Percentiles rank a stretch among this genome's conserved stretches.
Conservation (phyloP, 2,329 filamentous ascomycete species). For the Apiospora koreana region DNA sequence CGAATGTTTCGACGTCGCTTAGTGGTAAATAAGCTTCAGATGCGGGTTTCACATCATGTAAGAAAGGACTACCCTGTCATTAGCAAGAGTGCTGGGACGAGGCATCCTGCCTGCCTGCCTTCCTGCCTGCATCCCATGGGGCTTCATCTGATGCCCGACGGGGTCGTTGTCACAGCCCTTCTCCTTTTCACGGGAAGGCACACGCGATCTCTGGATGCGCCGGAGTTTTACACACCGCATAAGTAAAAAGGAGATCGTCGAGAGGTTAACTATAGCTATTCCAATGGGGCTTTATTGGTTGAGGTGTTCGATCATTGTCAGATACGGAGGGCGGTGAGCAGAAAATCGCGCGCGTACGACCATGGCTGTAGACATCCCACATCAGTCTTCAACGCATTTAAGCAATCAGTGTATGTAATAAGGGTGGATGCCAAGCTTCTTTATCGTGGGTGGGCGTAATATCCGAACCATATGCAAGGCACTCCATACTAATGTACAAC, state of each 20-base stretch:
- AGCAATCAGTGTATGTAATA: background rate
- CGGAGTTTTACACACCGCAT: background rate
- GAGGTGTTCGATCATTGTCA: background rate
- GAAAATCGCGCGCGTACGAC: background rate
- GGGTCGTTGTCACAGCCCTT: background rate
- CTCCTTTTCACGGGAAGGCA: background rate
- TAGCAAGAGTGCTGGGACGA: background rate
- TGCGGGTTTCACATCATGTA: constrained; percentile 2
- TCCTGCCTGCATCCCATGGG: background rate
- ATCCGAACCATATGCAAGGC: constrained; percentile 11
- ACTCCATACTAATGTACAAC: constrained; percentile 4
- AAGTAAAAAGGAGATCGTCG: background rate
- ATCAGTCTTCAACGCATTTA: background rate
- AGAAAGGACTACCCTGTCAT: background rate
- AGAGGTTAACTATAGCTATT: background rate
- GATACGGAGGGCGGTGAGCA: background rate
- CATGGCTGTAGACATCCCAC: background rate
- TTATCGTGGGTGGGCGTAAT: background rate
- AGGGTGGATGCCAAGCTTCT: constrained; percentile 2
- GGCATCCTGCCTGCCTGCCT: background rate
- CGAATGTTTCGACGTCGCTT: background rate
- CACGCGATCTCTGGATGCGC: background rate
- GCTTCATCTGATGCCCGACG: background rate
- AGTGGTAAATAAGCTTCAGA: constrained; percentile 5
- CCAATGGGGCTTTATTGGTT: background rate